These are phyloP conservation scores for Aechmea fasciata DNA, from an alignment of 176 grass and related monocot genomes.

Conservation along the genomic window DNA sequence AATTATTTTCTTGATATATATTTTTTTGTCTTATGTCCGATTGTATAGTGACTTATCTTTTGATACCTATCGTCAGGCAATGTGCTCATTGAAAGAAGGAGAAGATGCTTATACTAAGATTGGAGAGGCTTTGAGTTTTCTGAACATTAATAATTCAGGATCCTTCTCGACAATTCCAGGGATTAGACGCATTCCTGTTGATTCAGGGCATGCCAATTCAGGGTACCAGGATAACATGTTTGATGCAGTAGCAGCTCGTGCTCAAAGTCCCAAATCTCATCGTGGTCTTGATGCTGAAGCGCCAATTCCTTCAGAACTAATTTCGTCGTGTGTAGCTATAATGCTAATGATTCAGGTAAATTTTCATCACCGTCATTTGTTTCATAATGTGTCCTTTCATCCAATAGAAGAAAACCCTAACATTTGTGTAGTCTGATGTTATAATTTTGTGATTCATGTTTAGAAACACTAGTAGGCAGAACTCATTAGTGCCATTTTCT, in stretches of 20 bases:
- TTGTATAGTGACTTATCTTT: not conserved
- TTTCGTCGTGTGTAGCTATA: slow-evolving; percentile 72
- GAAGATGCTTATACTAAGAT: slow-evolving; percentile 68
- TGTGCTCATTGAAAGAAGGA: slow-evolving; percentile 62
- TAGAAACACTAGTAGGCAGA: not conserved
- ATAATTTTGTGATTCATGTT: not conserved
- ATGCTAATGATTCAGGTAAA: slow-evolving; percentile 92
- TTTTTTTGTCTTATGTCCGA: not conserved
- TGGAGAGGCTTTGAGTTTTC: slow-evolving; percentile 61
- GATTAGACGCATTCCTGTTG: slow-evolving; percentile 55
- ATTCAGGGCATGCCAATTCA: slow-evolving; percentile 57
- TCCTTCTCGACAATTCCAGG: slow-evolving; percentile 63
- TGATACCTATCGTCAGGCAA: slow-evolving; percentile 39
- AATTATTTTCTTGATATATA: not conserved
- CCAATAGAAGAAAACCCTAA: too few relatives aligned
- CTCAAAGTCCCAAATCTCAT: slow-evolving; percentile 27
- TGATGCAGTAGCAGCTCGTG: slow-evolving; percentile 20
- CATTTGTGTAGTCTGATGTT: not conserved
- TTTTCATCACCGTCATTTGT: slow-evolving; percentile 4
- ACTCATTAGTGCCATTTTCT: too few relatives aligned
- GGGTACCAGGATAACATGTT: slow-evolving; percentile 39
- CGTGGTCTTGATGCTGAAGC: slow-evolving; percentile 32
- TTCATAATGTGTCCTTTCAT: too few relatives aligned
- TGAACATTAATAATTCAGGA: slow-evolving; percentile 38
- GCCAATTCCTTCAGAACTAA: slow-evolving; percentile 60